A percentile compares a stretch with the other conserved stretches of the same genome.
These are phyloP conservation scores for Vitis amurensis DNA, from an alignment of 164 flowering plant genomes.

Conservation along the genomic window DNA sequence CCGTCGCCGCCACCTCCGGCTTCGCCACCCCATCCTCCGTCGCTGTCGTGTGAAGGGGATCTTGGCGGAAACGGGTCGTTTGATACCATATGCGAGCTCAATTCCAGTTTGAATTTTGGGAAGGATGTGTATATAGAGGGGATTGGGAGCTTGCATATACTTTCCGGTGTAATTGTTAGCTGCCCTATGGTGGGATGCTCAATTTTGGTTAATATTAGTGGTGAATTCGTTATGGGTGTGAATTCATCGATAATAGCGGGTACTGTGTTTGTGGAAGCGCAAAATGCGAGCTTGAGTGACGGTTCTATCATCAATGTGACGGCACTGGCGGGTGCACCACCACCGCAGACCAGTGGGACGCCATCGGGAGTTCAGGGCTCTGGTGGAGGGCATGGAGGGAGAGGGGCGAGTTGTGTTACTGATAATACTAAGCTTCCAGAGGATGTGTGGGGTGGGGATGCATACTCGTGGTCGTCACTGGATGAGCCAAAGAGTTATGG, in stretches of 20 bases:
- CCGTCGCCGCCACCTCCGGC: constrained; percentile 67
- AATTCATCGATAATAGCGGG: constrained; percentile 53
- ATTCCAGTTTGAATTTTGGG: constrained; percentile 36
- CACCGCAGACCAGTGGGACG: constrained; percentile 73
- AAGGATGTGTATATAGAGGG: constrained; percentile 62
- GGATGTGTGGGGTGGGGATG: constrained; percentile 94
- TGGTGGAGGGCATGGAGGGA: constrained; percentile 96
- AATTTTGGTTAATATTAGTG: constrained; percentile 49
- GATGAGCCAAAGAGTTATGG: constrained; percentile 66
- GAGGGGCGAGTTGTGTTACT: constrained; percentile 75
- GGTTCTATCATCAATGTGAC: constrained; percentile 63
- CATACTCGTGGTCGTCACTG: constrained; percentile 70
- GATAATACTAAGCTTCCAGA: constrained; percentile 62
- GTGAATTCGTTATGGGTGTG: constrained; percentile 48
- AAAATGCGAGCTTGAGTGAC: constrained; percentile 36
- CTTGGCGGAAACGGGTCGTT: constrained; percentile 70
- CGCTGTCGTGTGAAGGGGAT: constrained; percentile 57
- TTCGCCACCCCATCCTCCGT: constrained; percentile 50
- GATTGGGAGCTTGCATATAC: constrained; percentile 51
- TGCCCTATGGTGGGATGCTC: constrained; percentile 59
- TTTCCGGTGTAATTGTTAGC: constrained; percentile 46
- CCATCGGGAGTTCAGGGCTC: constrained; percentile 67
- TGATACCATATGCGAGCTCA: constrained; percentile 51
- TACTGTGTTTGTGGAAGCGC: constrained; percentile 36
- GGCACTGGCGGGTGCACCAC: constrained; percentile 66